Base-by-base conservation (phyloP, 257 asterid species). In the Penstemon davidsonii region DNA sequence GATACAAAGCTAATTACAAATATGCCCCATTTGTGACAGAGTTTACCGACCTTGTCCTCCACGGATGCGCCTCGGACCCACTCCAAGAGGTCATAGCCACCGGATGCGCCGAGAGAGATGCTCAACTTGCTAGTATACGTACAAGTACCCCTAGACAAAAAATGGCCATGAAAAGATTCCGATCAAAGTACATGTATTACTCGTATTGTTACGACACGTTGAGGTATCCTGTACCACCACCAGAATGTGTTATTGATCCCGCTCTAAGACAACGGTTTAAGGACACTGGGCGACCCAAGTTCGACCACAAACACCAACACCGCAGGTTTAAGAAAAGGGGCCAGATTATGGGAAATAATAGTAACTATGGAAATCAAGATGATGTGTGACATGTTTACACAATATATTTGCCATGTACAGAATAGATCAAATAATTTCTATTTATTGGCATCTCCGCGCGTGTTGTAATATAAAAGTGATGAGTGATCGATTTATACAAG, bases 11-110 rank as follows among this genome's bases (percentile, higher is more conserved):
- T 15, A 88, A 92, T 76, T 92, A 92, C 86, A 86, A 90, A 55
- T 92, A 88, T 63, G 92, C 97, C 59, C 98, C 98, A 8, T 92
- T 92, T 49, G 79, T 88, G 36, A 91, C 93, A 3, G 86, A 92
- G 66, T 92, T 92, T 62, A 83, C 87, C 43, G 96, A 90, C 71
- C 85, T 90, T 25, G 73, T 86, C 69, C 89, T 92, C 73, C 89
- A 80, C 12, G 98, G 98, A 7, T 92, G 98, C 70, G 44, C 82
- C 3, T 53, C 77, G 33, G 89, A 92, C 63, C 92, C 93, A 0
- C 62, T 92, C 1, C 87, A 92, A 55, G 86, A 86, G 79, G 85
- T 88, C 54, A 68, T 81, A 50, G 78, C 60, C 58, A 10, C 65
- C 39, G 51, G 60, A 5, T 84, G 90, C 36, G 64, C 51, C 11